Conservation (phyloP, 768 basidiomycete species). For the Calocybe cyanea region DNA sequence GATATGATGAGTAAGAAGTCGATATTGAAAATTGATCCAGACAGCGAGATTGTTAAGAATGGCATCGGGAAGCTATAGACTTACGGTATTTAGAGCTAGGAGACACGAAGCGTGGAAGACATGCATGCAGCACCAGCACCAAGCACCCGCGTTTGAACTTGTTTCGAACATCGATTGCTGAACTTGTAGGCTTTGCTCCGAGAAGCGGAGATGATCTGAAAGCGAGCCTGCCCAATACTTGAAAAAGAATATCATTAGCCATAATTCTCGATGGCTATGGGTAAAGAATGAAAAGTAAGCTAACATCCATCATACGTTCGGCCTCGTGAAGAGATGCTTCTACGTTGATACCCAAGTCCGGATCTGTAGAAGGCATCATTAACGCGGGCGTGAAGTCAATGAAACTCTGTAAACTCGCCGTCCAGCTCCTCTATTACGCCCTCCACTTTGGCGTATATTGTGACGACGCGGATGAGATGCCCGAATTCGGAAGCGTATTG, state of each 20-base stretch:
- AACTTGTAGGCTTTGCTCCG: constrained; percentile 61
- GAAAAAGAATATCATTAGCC: neutral
- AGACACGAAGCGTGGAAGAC: constrained; percentile 65
- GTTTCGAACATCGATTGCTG: constrained; percentile 80
- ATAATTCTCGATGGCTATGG: neutral
- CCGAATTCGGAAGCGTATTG: constrained; percentile 71
- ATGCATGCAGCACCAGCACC: constrained; percentile 80
- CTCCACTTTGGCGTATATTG: constrained; percentile 62
- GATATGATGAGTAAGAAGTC: constrained; percentile 1
- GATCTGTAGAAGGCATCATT: constrained; percentile 23
- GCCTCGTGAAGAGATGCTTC: constrained; percentile 33
- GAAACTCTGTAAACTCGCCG: constrained; percentile 32
- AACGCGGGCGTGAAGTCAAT: neutral
- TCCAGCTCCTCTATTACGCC: constrained; percentile 46
- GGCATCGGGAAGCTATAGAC: constrained; percentile 26
- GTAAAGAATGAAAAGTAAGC: neutral
- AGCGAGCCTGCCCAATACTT: constrained; percentile 56
- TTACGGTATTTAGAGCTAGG: constrained; percentile 61
- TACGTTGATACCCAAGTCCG: constrained; percentile 31
- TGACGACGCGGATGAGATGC: constrained; percentile 66
- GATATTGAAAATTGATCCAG: too few species aligned
- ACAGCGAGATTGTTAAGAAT: too few species aligned
- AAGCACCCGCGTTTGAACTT: constrained; percentile 71
- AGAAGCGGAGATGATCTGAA: constrained; percentile 70
- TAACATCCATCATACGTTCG: constrained; percentile 43